Base-by-base conservation (phyloP, 805 yeast species). In the Maudiozyma barnettii region DNA sequence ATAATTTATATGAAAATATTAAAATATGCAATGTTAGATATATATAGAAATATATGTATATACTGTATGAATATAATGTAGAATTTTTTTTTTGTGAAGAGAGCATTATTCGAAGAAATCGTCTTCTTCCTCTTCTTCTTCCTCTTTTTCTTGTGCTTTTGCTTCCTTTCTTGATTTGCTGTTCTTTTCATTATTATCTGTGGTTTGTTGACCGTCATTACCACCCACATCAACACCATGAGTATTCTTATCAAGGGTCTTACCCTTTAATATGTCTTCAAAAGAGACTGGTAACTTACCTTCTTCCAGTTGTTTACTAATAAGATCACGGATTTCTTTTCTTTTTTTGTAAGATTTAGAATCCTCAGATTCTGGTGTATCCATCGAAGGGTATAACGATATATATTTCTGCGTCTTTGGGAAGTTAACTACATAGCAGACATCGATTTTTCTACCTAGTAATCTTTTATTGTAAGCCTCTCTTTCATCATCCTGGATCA, bases 361-460 rank as follows among this genome's bases (percentile, higher is more conserved):
- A 16, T 60, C 61, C 45, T 64, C 49, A 4, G 76, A 79, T 41
- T 59, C 60, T 54, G 69, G 66, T 20, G 55, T 62, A 62, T 77
- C 61, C 10, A 49, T 48, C 16, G 53, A 59, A 59, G 93, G 89
- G 63, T 79, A 90, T 49, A 90, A 65, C 0, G 96, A 77, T 33
- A 86, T 76, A 63, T 90, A 90, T 66, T 87, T 89, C 57, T 78
- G 81, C 44, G 81, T 76, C 58, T 76, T 79, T 31, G 98, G 96
- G 70, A 79, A 90, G 60, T 82, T 74, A 16, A 81, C 73, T 12
- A 82, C 79, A 61, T 90, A 90, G 30, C 84, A 84, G 23, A 83
- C 66, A 56, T 89, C 95, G 8, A 81, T 66, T 56, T 81, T 82
- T 47, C 78, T 68, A 52, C 82, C 81, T 45, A 63, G 64, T 37